Percentiles rank a stretch among this genome's conserved stretches.
Evolutionary conservation across 2,329 filamentous ascomycete species (phyloP).

Genomic region (Apiospora koreana): DNA sequence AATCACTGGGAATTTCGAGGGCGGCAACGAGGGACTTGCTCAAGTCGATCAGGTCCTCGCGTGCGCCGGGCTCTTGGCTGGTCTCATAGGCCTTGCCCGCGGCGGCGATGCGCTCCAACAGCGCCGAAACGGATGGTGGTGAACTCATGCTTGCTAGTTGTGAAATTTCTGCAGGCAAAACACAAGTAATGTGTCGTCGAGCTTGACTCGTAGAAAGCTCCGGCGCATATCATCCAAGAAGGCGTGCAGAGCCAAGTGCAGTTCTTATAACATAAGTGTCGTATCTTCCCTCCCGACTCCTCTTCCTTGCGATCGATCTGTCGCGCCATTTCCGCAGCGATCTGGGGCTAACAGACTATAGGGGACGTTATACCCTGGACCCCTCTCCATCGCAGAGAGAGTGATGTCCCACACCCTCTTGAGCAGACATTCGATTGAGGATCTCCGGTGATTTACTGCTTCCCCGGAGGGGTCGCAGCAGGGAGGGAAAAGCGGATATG

Average conservation of each 20-base stretch:
- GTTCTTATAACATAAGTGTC: neutral
- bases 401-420: neutral
- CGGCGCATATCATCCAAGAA: neutral
- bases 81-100: constrained; percentile 2
- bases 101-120: neutral
- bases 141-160: neutral
- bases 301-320: neutral
- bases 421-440: neutral
- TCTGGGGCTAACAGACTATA: neutral
- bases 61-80: neutral
- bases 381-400: neutral
- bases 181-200: neutral
- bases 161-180: too few relatives aligned
- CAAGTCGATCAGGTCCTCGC: constrained; percentile 13
- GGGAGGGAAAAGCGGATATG: neutral
- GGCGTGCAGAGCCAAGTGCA: neutral
- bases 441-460: neutral
- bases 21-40: constrained; percentile 5
- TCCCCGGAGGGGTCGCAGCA: neutral
- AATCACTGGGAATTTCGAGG: constrained; percentile 17
- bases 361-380: neutral
- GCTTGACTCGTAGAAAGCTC: too few relatives aligned
- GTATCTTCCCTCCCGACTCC: neutral
- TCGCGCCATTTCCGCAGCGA: neutral
- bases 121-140: neutral